These are phyloP conservation scores for Heterobasidion parviporum DNA, from an alignment of 1,284 basidiomycete genomes.

Conservation along the genomic window DNA sequence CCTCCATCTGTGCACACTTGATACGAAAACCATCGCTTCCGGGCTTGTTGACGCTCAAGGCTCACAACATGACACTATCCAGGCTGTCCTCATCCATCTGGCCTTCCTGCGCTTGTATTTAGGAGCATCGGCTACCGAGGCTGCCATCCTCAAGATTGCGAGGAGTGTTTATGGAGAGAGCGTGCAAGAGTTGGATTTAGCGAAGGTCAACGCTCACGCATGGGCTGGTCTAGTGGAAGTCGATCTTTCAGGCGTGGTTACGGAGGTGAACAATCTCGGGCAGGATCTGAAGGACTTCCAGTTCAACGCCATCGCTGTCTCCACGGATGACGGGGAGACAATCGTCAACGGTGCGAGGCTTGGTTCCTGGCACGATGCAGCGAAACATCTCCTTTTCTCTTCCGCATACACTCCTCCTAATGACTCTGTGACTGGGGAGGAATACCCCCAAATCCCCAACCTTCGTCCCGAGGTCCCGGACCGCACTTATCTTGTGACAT, in stretches of 20 bases:
- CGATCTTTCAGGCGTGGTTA: slow-evolving; percentile 23
- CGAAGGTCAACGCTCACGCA: slow-evolving; percentile 37
- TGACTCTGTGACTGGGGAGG: slow-evolving; percentile 25
- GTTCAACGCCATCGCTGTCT: slow-evolving; percentile 63
- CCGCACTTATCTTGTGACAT: slow-evolving; percentile 89
- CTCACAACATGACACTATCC: slow-evolving; percentile 31
- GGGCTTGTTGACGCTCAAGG: slow-evolving; percentile 16
- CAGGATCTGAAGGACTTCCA: slow-evolving; percentile 48
- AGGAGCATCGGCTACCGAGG: slow-evolving; percentile 48
- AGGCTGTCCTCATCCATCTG: slow-evolving; percentile 49
- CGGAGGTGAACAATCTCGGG: slow-evolving; percentile 16
- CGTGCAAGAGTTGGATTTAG: slow-evolving; percentile 35
- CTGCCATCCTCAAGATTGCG: slow-evolving; percentile 43
- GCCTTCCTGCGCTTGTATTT: slow-evolving; percentile 70
- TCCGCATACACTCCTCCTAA: slow-evolving; percentile 62
- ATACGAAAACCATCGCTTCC: slow-evolving; percentile 32
- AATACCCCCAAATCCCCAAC: slow-evolving; percentile 53
- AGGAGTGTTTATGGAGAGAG: slow-evolving; percentile 30
- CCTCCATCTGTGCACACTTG: slow-evolving; percentile 52
- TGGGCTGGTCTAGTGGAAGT: slow-evolving; percentile 55
- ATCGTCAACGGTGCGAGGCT: slow-evolving; percentile 55
- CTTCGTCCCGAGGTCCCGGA: slow-evolving; percentile 85
- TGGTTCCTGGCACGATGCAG: slow-evolving; percentile 79
- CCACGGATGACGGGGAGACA: slow-evolving; percentile 44
- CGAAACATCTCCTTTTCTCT: slow-evolving; percentile 85